Evolutionary conservation across 352 stramenopile genomes (phyloP).

Genomic region (Elongisporangium prolatum): DNA sequence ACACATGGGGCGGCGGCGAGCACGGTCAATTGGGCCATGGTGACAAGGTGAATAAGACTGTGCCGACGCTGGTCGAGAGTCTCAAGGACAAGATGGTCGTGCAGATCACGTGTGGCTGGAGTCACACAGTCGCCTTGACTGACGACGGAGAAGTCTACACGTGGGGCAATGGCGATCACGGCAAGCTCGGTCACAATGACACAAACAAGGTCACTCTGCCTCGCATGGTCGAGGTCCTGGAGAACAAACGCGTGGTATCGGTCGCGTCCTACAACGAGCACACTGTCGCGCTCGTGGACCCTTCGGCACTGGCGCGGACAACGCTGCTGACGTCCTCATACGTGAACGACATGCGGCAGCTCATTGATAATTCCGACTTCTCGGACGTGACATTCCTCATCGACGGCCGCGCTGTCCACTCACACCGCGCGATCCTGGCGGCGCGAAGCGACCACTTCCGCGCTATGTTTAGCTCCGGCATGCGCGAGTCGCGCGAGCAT

Average conservation of each 20-base stretch:
- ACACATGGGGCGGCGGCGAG: conserved; percentile 87
- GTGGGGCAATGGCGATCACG: conserved; percentile 92
- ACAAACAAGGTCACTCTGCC: conserved; percentile 94
- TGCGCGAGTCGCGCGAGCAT: conserved; percentile 85
- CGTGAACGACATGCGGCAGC: conserved; percentile 86
- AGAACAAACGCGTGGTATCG: conserved; percentile 91
- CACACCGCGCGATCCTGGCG: conserved; percentile 89
- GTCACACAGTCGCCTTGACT: conserved; percentile 93
- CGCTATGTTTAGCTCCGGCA: conserved; percentile 93
- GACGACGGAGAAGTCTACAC: conserved; percentile 91
- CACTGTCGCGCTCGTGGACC: conserved; percentile 90
- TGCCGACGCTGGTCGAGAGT: conserved; percentile 89
- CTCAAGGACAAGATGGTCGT: conserved; percentile 87
- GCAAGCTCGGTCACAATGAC: conserved; percentile 94
- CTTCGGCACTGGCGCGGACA: conserved; percentile 66
- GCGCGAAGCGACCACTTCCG: conserved; percentile 94
- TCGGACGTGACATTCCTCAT: conserved; percentile 87
- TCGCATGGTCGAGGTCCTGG: conserved; percentile 89
- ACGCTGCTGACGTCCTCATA: conserved; percentile 84
- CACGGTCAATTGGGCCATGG: conserved; percentile 96
- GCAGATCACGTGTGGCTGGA: conserved; percentile 96
- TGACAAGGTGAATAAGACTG: conserved; percentile 95
- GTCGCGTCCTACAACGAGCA: conserved; percentile 98
- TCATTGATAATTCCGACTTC: conserved; percentile 91
- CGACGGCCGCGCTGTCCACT: conserved; percentile 77